Percentiles rank a stretch among this genome's conserved stretches.
Evolutionary conservation across 2,329 filamentous ascomycete genomes (phyloP).

Genomic region (Phialocephala sp.): DNA sequence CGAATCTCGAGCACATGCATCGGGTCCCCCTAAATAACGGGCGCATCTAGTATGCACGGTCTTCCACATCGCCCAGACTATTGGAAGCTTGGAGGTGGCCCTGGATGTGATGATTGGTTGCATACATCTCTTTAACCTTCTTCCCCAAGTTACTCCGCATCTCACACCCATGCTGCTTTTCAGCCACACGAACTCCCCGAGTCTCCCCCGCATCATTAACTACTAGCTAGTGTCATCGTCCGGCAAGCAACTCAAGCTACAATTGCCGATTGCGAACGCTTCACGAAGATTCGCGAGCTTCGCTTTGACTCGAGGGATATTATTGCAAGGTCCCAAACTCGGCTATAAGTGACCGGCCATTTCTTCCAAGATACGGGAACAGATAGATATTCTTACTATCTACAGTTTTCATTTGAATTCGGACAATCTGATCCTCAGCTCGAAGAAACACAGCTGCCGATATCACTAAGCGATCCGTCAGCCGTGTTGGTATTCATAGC

Average conservation of each 20-base stretch:
- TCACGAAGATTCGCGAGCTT: neutral
- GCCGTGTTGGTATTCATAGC: neutral
- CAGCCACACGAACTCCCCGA: neutral
- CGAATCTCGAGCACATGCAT: neutral
- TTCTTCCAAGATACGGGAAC: neutral
- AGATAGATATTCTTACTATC: neutral
- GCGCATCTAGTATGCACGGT: neutral
- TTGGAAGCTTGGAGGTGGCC: neutral
- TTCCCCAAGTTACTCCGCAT: slow-evolving; percentile 1
- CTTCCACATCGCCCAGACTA: neutral
- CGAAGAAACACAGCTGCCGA: neutral
- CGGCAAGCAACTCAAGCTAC: neutral
- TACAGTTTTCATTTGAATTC: neutral
- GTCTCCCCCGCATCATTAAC: neutral
- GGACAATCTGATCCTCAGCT: neutral
- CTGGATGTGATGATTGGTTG: neutral
- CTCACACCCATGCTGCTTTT: neutral
- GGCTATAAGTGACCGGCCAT: neutral
- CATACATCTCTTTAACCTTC: neutral
- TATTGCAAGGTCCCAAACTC: neutral
- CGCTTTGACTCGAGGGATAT: neutral
- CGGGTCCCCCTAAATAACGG: neutral
- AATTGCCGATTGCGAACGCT: neutral
- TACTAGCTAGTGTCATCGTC: neutral
- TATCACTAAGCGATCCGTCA: neutral